Conservation (phyloP, 768 basidiomycete species). For the Xerocomellus dryophilus region DNA sequence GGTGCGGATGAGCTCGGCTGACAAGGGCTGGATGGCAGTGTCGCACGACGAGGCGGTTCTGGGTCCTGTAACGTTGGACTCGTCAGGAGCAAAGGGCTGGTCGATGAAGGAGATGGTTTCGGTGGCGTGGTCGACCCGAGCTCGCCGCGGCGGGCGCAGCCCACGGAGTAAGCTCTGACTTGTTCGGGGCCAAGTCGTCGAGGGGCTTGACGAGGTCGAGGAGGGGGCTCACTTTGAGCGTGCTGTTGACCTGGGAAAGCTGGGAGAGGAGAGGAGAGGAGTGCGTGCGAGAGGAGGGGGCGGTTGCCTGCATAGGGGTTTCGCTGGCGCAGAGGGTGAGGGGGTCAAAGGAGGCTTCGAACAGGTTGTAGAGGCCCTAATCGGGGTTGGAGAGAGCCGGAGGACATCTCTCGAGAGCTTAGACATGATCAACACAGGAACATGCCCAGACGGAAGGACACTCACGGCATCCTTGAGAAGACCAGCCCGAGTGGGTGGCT, state of each 20-base stretch:
- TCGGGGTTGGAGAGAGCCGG: slow-evolving; percentile 59
- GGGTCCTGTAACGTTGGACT: slow-evolving; percentile 25
- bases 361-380: slow-evolving; percentile 81
- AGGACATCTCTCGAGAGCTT: slow-evolving; percentile 81
- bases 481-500: slow-evolving; percentile 82
- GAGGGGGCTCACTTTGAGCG: slow-evolving; percentile 76
- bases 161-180: slow-evolving; percentile 90
- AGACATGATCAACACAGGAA: slow-evolving; percentile 32
- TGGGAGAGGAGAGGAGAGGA: slow-evolving; percentile 86
- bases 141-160: slow-evolving; percentile 83
- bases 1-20: slow-evolving; percentile 71
- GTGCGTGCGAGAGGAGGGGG: slow-evolving; percentile 84
- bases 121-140: slow-evolving; percentile 86
- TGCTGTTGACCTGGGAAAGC: slow-evolving; percentile 88
- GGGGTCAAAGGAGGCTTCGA: slow-evolving; percentile 93
- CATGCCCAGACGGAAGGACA: slow-evolving; percentile 10
- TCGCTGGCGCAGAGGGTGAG: slow-evolving; percentile 54
- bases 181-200: slow-evolving; percentile 59
- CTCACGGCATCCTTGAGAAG: slow-evolving; percentile 85
- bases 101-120: slow-evolving; percentile 85
- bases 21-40: slow-evolving; percentile 66
- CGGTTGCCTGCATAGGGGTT: slow-evolving; percentile 74
- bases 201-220: slow-evolving; percentile 80
- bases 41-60: slow-evolving; percentile 28
- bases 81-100: slow-evolving; percentile 58